These are phyloP conservation scores for Saccharomycopsis fibuligera DNA, from an alignment of 805 yeast genomes.

Conservation along the genomic window DNA sequence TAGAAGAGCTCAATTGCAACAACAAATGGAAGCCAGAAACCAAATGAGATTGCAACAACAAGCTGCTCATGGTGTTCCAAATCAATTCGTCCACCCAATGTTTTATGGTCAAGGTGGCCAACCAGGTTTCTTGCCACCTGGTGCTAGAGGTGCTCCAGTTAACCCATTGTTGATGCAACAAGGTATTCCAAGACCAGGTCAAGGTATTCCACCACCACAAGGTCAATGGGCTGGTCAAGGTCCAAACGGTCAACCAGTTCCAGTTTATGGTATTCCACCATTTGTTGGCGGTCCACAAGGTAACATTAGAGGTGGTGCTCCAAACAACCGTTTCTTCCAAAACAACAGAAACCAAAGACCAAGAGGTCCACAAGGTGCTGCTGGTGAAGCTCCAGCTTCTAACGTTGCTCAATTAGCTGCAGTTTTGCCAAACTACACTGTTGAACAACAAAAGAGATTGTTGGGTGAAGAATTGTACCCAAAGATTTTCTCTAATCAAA, in stretches of 20 bases:
- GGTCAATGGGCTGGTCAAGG: conserved; percentile 60
- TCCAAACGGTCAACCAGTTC: conserved; percentile 80
- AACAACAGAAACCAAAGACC: conserved; percentile 29
- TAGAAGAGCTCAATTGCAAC: conserved; percentile 93
- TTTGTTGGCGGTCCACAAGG: conserved; percentile 57
- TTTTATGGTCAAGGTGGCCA: conserved; percentile 62
- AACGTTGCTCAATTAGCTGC: conserved; percentile 46
- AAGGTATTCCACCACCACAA: conserved; percentile 48
- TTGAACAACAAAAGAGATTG: conserved; percentile 92
- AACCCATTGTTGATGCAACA: conserved; percentile 68
- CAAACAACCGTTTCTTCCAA: conserved; percentile 29
- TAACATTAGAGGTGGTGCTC: conserved; percentile 40
- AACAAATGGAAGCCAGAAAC: conserved; percentile 96
- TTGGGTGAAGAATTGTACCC: conserved; percentile 97
- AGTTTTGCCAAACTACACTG: conserved; percentile 58
- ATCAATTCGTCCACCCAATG: conserved; percentile 83
- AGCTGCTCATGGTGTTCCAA: conserved; percentile 79
- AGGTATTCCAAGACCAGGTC: conserved; percentile 59
- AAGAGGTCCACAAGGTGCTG: conserved; percentile 26
- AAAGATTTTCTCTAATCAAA: conserved; percentile 78
- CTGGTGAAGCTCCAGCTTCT: conserved; percentile 26
- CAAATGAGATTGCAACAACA: conserved; percentile 98
- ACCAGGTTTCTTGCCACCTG: conserved; percentile 81
- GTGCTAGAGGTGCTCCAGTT: conserved; percentile 68
- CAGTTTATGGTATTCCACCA: conserved; percentile 83